Conservation (phyloP, 139 green algal genomes). For the Tetradesmus lagerheimii region DNA sequence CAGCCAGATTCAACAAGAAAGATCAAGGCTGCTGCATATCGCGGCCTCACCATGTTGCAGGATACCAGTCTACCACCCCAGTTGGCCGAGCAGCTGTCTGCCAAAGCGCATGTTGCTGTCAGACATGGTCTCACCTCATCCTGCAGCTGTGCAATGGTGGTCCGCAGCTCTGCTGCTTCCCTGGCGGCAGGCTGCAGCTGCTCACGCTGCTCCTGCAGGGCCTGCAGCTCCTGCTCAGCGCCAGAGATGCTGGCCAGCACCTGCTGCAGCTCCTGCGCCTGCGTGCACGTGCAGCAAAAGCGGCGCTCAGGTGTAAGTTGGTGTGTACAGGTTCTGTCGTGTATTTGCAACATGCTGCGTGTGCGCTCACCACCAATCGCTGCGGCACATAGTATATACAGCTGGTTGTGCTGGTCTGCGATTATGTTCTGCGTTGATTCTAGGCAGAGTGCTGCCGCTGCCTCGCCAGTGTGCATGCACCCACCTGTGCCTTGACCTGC, state of each 20-base stretch:
- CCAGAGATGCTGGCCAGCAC: neutral
- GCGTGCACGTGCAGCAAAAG: neutral
- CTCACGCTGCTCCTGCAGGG: neutral
- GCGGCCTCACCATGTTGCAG: neutral
- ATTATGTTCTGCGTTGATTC: too few relatives aligned
- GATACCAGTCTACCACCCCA: neutral
- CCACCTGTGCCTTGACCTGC: constrained; percentile 20
- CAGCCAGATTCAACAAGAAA: too few relatives aligned
- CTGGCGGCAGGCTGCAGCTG: neutral
- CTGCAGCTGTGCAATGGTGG: neutral
- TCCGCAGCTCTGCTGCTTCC: constrained; percentile 6
- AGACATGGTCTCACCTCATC: neutral
- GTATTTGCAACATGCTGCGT: neutral
- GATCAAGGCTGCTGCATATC: neutral
- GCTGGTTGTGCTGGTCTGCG: neutral
- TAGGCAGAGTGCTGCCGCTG: neutral
- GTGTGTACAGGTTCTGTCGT: neutral
- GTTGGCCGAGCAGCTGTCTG: neutral
- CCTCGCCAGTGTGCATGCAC: neutral
- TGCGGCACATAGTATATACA: neutral
- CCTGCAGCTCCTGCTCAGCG: constrained; percentile 8
- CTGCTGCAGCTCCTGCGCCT: constrained; percentile 7
- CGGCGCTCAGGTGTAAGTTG: neutral
- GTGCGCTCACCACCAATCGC: neutral
- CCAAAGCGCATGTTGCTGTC: neutral